These are phyloP conservation scores for Candida peoriensis DNA, from an alignment of 805 yeast species.

Conservation along the genomic window DNA sequence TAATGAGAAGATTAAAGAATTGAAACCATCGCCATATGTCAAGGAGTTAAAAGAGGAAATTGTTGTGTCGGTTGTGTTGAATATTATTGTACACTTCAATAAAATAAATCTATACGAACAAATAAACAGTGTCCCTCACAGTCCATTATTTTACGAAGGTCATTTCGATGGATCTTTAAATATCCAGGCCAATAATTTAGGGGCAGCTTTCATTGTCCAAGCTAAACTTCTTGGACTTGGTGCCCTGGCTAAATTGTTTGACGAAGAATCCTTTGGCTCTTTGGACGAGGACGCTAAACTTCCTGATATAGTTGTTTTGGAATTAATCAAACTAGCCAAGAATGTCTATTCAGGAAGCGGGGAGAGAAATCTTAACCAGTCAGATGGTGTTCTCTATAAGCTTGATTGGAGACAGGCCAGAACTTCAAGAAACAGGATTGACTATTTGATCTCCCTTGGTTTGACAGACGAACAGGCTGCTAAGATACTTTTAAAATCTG, in stretches of 20 bases:
- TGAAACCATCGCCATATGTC: constrained; percentile 32
- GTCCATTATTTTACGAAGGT: constrained; percentile 36
- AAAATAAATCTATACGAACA: constrained; percentile 36
- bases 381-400: constrained; percentile 32
- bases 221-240: constrained; percentile 36
- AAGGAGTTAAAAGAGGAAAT: constrained; percentile 34
- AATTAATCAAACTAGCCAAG: constrained; percentile 39
- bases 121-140: constrained; percentile 27
- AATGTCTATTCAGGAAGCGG: constrained; percentile 35
- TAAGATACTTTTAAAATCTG: constrained; percentile 25
- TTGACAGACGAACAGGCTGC: constrained; percentile 26
- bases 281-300: constrained; percentile 23
- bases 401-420: constrained; percentile 33
- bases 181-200: constrained; percentile 14
- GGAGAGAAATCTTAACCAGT: constrained; percentile 29
- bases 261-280: constrained; percentile 21
- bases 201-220: constrained; percentile 32
- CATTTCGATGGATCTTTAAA: constrained; percentile 16
- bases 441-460: constrained; percentile 29
- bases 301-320: constrained; percentile 39
- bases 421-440: constrained; percentile 32
- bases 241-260: constrained; percentile 30
- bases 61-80: constrained; percentile 35
- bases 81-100: constrained; percentile 39
- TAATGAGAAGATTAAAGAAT: constrained; percentile 22